A percentile compares a stretch with the other conserved stretches of the same genome.
Evolutionary conservation across 768 basidiomycete species (phyloP).

Genomic region (Termitomyces heimii): DNA sequence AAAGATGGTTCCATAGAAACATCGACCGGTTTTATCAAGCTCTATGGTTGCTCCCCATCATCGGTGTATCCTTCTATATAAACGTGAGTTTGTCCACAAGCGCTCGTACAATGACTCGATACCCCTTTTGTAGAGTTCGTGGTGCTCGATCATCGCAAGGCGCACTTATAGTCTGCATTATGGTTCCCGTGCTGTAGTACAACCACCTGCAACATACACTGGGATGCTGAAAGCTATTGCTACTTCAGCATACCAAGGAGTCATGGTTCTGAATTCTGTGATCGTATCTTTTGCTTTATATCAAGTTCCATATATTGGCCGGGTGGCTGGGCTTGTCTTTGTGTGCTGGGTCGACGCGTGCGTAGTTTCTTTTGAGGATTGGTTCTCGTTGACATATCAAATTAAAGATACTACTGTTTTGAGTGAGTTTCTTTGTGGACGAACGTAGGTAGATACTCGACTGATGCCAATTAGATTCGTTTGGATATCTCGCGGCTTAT

Average conservation of each 20-base stretch:
- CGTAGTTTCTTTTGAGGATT: conserved; percentile 26
- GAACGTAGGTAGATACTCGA: neutral
- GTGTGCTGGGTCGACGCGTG: conserved; percentile 86
- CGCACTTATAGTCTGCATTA: conserved; percentile 69
- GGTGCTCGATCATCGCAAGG: conserved; percentile 73
- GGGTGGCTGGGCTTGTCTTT: conserved; percentile 57
- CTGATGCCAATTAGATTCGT: conserved; percentile 48
- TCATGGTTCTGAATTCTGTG: conserved; percentile 79
- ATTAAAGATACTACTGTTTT: conserved; percentile 78
- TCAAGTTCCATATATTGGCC: conserved; percentile 61
- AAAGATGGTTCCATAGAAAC: conserved; percentile 65
- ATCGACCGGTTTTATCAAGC: conserved; percentile 72
- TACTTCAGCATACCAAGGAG: conserved; percentile 73
- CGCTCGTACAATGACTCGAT: neutral
- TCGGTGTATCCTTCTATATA: conserved; percentile 72
- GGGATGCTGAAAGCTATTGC: conserved; percentile 72
- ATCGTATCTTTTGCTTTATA: conserved; percentile 59
- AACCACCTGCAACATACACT: conserved; percentile 48
- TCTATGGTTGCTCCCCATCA: conserved; percentile 76
- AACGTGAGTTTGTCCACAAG: conserved; percentile 52
- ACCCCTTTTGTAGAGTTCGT: conserved; percentile 48
- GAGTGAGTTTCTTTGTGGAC: conserved; percentile 46
- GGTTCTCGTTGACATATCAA: neutral
- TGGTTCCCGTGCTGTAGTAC: conserved; percentile 48
- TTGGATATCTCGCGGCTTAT: conserved; percentile 71